Percentiles rank a stretch among this genome's conserved stretches.
Evolutionary conservation across 805 yeast genomes (phyloP).

Genomic region (Danielozyma ontarioensis): DNA sequence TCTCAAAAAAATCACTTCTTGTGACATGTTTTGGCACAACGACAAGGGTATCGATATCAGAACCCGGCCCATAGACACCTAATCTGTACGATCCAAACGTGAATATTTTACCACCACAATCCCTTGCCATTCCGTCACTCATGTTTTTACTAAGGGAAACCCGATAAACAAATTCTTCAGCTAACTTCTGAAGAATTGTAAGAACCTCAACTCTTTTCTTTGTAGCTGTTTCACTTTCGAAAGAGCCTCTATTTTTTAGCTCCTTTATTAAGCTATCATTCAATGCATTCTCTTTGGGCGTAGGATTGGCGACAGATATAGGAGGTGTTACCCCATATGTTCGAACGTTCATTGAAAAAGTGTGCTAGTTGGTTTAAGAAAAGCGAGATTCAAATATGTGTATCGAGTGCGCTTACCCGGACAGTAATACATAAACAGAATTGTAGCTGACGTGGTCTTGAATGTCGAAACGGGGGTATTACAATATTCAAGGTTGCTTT

Average conservation of each 20-base stretch:
- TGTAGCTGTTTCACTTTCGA: slow-evolving; percentile 83
- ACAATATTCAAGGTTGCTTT: no score
- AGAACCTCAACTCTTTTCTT: slow-evolving; percentile 74
- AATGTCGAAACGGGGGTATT: no score
- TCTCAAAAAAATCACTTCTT: slow-evolving; percentile 82
- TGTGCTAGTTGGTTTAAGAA: no score
- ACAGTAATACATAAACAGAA: no score
- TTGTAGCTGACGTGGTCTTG: no score
- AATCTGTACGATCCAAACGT: slow-evolving; percentile 91
- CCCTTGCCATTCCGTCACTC: slow-evolving; percentile 96
- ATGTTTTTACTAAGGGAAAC: slow-evolving; percentile 81
- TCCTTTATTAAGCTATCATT: slow-evolving; percentile 78
- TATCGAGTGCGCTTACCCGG: background rate
- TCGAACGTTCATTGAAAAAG: slow-evolving; percentile 13
- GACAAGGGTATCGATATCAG: slow-evolving; percentile 95
- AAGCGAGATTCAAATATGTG: background rate
- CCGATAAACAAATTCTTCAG: slow-evolving; percentile 74
- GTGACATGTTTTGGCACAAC: slow-evolving; percentile 95
- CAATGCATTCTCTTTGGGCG: slow-evolving; percentile 67
- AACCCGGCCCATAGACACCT: slow-evolving; percentile 97
- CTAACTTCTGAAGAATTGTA: slow-evolving; percentile 62
- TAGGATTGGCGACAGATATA: slow-evolving; percentile 79
- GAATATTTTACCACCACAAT: slow-evolving; percentile 97
- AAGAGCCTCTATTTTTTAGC: slow-evolving; percentile 77
- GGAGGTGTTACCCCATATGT: slow-evolving; percentile 74